Conservation (phyloP, 129 eudicot genomes). For the Arctium lappa region DNA sequence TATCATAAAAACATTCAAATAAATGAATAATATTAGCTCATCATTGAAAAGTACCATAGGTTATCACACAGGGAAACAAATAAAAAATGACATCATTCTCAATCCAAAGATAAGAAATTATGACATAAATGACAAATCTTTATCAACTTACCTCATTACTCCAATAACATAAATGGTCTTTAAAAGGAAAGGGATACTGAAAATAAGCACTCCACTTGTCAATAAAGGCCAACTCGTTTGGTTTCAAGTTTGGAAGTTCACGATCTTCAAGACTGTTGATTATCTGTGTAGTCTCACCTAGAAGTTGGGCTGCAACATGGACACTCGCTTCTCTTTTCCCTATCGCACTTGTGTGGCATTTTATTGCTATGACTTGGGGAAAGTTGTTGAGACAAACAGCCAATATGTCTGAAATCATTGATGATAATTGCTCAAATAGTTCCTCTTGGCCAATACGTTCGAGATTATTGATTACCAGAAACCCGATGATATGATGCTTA, state of each 20-base stretch:
- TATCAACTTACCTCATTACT: neutral
- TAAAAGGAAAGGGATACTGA: neutral
- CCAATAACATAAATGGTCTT: neutral
- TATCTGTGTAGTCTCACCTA: constrained; percentile 34
- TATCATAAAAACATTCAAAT: neutral
- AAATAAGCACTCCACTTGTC: constrained; percentile 33
- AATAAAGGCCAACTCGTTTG: constrained; percentile 13
- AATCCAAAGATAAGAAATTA: neutral
- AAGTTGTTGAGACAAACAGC: constrained; percentile 40
- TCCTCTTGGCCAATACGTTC: constrained; percentile 5
- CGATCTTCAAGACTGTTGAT: constrained; percentile 17
- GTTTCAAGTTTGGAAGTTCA: constrained; percentile 6
- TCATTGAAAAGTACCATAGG: neutral
- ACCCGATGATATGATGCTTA: too few species aligned
- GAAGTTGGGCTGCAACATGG: constrained; percentile 23
- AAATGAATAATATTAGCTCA: too few species aligned
- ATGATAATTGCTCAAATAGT: constrained; percentile 17
- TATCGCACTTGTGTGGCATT: constrained; percentile 31
- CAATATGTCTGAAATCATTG: constrained; percentile 31
- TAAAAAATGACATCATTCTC: neutral
- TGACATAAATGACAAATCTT: neutral
- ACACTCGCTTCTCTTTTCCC: constrained; percentile 33
- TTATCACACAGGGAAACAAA: neutral
- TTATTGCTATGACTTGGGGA: constrained; percentile 25
- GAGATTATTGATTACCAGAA: too few species aligned